A percentile compares a stretch with the other conserved stretches of the same genome.
phyloP scores from a whole-genome alignment of 148 eudicot species.

The Persicaria tinctoria region DNA sequence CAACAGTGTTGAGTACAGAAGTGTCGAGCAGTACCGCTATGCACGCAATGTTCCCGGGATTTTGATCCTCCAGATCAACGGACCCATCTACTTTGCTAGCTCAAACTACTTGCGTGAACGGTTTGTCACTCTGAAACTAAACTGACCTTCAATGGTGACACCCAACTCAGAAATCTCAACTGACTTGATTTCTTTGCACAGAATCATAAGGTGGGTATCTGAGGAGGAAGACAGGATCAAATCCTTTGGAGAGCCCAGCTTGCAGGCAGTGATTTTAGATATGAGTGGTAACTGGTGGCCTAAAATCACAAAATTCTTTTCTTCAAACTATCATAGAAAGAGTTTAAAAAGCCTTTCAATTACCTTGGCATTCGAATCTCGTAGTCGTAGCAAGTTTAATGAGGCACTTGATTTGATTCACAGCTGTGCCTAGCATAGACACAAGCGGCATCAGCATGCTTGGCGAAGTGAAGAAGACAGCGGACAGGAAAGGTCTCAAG shows the following conservation, averaged over 20 bases:
- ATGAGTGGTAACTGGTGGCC: slow-evolving; percentile 34
- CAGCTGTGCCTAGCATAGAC: slow-evolving; percentile 64
- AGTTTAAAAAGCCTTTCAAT: background rate
- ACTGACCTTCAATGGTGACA: background rate
- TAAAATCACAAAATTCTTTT: background rate
- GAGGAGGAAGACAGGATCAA: slow-evolving; percentile 53
- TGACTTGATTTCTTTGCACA: slow-evolving; percentile 10
- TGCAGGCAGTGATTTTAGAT: slow-evolving; percentile 48
- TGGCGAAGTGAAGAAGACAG: slow-evolving; percentile 33
- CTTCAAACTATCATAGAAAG: too few species aligned
- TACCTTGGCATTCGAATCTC: background rate
- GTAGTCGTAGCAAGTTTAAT: background rate
- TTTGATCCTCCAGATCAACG: slow-evolving; percentile 50
- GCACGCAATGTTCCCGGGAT: slow-evolving; percentile 38
- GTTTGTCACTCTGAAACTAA: slow-evolving; percentile 13
- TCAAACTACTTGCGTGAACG: slow-evolving; percentile 56
- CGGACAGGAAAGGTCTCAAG: slow-evolving; percentile 28
- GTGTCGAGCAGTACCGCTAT: slow-evolving; percentile 37
- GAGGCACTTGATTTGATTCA: background rate
- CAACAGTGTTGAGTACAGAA: slow-evolving; percentile 36
- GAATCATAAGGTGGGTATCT: slow-evolving; percentile 44
- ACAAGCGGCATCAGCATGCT: slow-evolving; percentile 58
- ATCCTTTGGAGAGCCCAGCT: slow-evolving; percentile 20
- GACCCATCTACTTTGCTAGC: slow-evolving; percentile 52
- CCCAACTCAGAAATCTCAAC: background rate